Base-by-base conservation (phyloP, 129 eudicot genomes). In the Chrysanthemum lavandulifolium region DNA sequence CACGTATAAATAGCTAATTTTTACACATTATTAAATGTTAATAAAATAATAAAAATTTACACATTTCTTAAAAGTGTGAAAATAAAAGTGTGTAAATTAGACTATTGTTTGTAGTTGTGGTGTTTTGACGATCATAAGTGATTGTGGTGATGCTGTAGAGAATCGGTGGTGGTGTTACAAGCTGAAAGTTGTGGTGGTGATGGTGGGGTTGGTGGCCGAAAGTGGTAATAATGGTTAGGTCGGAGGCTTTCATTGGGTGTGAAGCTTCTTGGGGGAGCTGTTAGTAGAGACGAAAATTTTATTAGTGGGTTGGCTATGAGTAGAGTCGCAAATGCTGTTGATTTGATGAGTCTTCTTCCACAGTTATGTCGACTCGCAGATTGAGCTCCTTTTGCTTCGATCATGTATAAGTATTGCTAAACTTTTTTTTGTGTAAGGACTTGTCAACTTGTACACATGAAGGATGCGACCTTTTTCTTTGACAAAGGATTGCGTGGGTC, bases 321-420 rank as follows among this genome's bases (percentile, higher is more conserved):
- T 10, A 47, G 1, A 36, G 36, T 0, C 11, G 0, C 11, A 2
- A 45, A 10, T 3, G 36, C 0, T 45, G 11, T 66, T 66, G 36
- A 66, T 2, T 19, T 66, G 40, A 66, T 66, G 33, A 3, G 53
- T 11, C 56, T 47, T 47, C 40, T 66, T 66, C 57, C 55, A 66
- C 2, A 50, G 6, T 11, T 50, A 50, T 2, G 9, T 50, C 0
- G 25, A 50, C 55, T 0, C 13, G 5, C 3, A 50, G 14, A 9
- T 12, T 50, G 14, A 50, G n/a, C n/a, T 10, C 55, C 2, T 50
- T 50, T 50, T 50, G n/a, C 55, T 50, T 50, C 14, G 55, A 10
- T 50, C 55, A 0, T 45, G 40, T 45, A 47, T 47, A 40, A 36
- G 16, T 47, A 65, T 65, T 65, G 14, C 15, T 6, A 23, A 16